phyloP scores from a whole-genome alignment of 1,284 basidiomycete genomes.

The Ganoderma lingzhi region DNA sequence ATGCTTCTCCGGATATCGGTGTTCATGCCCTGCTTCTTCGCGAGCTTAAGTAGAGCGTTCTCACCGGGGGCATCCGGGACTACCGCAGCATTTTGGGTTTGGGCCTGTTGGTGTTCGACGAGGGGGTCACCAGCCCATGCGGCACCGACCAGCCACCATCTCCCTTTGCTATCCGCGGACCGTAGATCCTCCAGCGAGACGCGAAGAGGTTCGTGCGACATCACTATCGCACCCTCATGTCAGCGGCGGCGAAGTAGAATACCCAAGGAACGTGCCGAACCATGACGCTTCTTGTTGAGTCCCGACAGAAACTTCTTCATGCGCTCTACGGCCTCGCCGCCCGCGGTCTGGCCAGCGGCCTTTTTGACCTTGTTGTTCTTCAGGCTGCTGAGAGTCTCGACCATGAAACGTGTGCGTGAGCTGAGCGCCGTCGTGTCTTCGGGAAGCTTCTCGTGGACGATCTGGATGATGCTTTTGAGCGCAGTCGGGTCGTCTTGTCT shows the following conservation, averaged over 20 bases:
- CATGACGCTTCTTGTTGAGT: constrained; percentile 79
- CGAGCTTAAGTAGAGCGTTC: constrained; percentile 77
- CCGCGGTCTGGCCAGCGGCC: constrained; percentile 61
- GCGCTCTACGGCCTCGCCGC: constrained; percentile 77
- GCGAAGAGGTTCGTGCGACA: constrained; percentile 85
- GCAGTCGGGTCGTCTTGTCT: constrained; percentile 89
- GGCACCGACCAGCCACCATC: constrained; percentile 99
- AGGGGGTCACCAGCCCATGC: constrained; percentile 96
- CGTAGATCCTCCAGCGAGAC: constrained; percentile 88
- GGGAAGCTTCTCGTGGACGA: constrained; percentile 79
- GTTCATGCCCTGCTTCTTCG: constrained; percentile 97
- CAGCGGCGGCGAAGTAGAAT: background rate
- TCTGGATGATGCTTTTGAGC: constrained; percentile 85
- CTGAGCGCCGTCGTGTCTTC: constrained; percentile 66
- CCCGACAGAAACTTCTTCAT: constrained; percentile 87
- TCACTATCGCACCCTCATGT: constrained; percentile 54
- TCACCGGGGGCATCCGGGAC: constrained; percentile 45
- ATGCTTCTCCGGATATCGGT: constrained; percentile 93
- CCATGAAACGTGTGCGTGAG: constrained; percentile 90
- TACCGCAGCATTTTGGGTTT: constrained; percentile 27
- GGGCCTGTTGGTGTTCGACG: constrained; percentile 61
- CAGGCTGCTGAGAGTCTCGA: constrained; percentile 89
- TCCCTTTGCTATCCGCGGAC: constrained; percentile 87
- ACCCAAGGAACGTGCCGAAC: constrained; percentile 49
- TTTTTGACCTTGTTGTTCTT: constrained; percentile 91